Evolutionary conservation across 2,329 filamentous ascomycete species (phyloP), one percentile per base, ranked within the genome.

Genomic region (Rhynchosporium secalis): DNA sequence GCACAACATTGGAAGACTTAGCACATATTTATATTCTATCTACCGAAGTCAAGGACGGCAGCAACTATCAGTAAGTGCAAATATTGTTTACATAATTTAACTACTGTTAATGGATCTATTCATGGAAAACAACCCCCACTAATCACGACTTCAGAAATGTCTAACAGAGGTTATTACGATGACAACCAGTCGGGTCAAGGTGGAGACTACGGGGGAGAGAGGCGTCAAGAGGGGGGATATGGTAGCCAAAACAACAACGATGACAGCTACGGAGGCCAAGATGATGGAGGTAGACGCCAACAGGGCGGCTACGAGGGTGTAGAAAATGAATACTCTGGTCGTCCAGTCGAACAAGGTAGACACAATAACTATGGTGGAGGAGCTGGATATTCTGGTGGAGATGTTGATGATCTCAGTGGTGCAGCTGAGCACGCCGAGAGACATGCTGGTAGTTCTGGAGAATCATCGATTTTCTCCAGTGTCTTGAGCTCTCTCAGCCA

Each of bases 401-500:
- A 73, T 64, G 76, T 78, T 65, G 77, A 83, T 66, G 83, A 87
- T 68, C 79, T 83, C 71, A 78, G 77, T 54, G 78, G 78, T 56
- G 85, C 85, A 8, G 76, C 79, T 54, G 73, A 79, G 46, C 82
- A 87, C 67, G 86, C 86, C 20, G 73, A 80, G 33, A 76, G 81
- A 60, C 79, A 86, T 68, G 76, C 82, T 61, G 79, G 79, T n/a
- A 72, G 75, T 68, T 77, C 76, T 31, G 83, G 81, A 40, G 80
- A 83, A 66, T 74, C 65, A 1, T 57, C 58, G 67, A 47, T 89
- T 47, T 89, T 89, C 78, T 79, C 77, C 65, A 78, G 75, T 26
- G 85, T 83, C 1, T 73, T 89, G 28, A 78, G 79, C 58, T 78
- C 82, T 73, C 76, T 90, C 1, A 74, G 77, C 15, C 80, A 84